Percentiles rank a stretch among this genome's conserved stretches.
These are phyloP conservation scores for Nicotiana paniculata DNA, from an alignment of 257 asterid species.

Conservation along the genomic window DNA sequence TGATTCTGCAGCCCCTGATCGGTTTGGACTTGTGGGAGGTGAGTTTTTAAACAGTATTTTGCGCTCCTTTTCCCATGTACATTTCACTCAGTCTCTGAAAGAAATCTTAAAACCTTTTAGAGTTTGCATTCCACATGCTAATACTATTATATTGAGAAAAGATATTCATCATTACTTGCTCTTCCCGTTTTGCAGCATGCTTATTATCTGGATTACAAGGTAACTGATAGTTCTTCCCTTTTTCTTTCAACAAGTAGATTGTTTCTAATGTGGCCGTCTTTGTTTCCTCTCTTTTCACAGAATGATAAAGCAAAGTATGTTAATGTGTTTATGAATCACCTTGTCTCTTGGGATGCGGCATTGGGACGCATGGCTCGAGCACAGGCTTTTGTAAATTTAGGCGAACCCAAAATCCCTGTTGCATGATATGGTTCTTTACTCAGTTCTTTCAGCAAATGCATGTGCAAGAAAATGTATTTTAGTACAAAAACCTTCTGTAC, in stretches of 20 bases:
- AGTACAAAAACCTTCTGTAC: neutral
- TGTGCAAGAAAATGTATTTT: neutral
- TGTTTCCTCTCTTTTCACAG: constrained; percentile 13
- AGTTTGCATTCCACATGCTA: neutral
- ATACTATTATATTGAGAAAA: neutral
- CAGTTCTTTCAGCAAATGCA: neutral
- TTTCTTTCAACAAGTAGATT: neutral
- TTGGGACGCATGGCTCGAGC: constrained; percentile 89
- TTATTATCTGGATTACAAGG: constrained; percentile 44
- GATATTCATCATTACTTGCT: neutral
- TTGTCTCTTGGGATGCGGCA: constrained; percentile 81
- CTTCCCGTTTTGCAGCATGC: constrained; percentile 33
- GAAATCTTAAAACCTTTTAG: neutral
- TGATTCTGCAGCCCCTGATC: constrained; percentile 31
- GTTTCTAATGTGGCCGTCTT: neutral
- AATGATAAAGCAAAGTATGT: constrained; percentile 31
- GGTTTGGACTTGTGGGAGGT: constrained; percentile 45
- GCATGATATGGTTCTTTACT: constrained; percentile 39
- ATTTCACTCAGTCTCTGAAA: neutral
- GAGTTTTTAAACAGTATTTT: neutral
- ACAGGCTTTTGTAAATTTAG: constrained; percentile 86
- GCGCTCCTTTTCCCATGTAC: neutral
- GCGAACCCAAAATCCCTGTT: constrained; percentile 88
- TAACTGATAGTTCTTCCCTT: constrained; percentile 1
- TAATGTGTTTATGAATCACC: constrained; percentile 28